These are phyloP conservation scores for Limnomonas spitsbergensis DNA, from an alignment of 139 green algal species.

Conservation along the genomic window DNA sequence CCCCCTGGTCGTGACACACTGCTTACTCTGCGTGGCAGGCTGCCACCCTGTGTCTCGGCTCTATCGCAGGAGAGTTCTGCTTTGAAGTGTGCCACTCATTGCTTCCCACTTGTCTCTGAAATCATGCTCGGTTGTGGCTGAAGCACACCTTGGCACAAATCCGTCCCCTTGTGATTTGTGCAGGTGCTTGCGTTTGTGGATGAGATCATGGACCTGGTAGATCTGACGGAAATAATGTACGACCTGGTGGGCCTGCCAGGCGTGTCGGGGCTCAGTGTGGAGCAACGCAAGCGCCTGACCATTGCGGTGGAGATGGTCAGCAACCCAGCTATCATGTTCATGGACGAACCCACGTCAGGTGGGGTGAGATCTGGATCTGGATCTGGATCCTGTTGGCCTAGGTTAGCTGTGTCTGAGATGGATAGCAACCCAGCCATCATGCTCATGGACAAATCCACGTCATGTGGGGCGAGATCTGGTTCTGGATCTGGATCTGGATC, in stretches of 20 bases:
- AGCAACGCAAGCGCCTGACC: slow-evolving; percentile 89
- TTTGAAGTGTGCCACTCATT: too few relatives aligned
- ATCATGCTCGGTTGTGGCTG: too few relatives aligned
- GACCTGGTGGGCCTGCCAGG: slow-evolving; percentile 46
- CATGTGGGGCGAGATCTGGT: slow-evolving; percentile 9
- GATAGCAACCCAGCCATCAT: slow-evolving; percentile 72
- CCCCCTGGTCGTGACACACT: too few relatives aligned
- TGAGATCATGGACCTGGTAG: slow-evolving; percentile 51
- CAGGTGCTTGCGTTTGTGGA: slow-evolving; percentile 74
- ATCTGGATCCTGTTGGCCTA: neutral
- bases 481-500: neutral
- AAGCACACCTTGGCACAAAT: too few relatives aligned
- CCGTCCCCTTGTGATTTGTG: too few relatives aligned
- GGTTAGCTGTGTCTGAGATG: slow-evolving; percentile 85
- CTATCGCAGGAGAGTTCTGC: too few relatives aligned
- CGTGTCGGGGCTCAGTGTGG: slow-evolving; percentile 25
- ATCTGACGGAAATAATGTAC: slow-evolving; percentile 51
- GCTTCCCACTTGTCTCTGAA: too few relatives aligned
- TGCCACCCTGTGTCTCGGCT: too few relatives aligned
- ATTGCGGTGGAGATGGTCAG: slow-evolving; percentile 91
- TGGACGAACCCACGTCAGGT: slow-evolving; percentile 56
- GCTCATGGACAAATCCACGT: slow-evolving; percentile 60
- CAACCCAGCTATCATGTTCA: slow-evolving; percentile 64
- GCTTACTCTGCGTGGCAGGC: too few relatives aligned
- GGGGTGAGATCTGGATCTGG: neutral